These are phyloP conservation scores for Leptomonas seymouri DNA, from an alignment of 208 protist genomes.

Conservation along the genomic window DNA sequence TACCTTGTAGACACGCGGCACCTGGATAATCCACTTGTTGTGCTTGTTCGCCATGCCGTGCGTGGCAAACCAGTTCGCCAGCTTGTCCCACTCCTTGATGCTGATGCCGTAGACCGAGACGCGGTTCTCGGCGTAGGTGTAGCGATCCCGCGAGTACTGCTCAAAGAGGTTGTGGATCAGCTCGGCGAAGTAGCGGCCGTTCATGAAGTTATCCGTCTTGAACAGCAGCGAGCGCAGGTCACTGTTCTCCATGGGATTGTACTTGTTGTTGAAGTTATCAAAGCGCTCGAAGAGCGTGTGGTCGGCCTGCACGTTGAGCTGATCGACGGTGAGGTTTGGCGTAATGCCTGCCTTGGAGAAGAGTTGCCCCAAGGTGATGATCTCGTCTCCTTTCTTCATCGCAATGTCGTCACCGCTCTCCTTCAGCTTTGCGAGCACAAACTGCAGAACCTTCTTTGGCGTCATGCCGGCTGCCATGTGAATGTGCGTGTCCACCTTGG, in stretches of 20 bases:
- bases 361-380: conserved; percentile 87
- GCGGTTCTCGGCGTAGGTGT: conserved; percentile 95
- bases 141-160: conserved; percentile 95
- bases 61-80: conserved; percentile 96
- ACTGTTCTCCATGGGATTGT: conserved; percentile 96
- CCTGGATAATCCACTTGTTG: conserved; percentile 99
- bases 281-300: conserved; percentile 97
- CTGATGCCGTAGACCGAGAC: conserved; percentile 94
- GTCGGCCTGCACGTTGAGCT: conserved; percentile 96
- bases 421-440: conserved; percentile 94
- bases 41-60: conserved; percentile 96
- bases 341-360: conserved; percentile 88
- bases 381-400: conserved; percentile 82
- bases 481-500: conserved; percentile 98
- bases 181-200: conserved; percentile 98
- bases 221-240: conserved; percentile 97
- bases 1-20: conserved; percentile 96
- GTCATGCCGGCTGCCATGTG: conserved; percentile 97
- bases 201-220: conserved; percentile 99
- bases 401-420: conserved; percentile 94
- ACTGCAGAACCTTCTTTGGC: conserved; percentile 93
- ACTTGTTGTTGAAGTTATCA: conserved; percentile 99
- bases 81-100: conserved; percentile 95
- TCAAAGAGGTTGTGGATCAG: conserved; percentile 96
- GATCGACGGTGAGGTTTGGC: conserved; percentile 95